Evolutionary conservation across 805 yeast species (phyloP), one percentile per base, ranked within the genome.

Genomic region (Saccharomyces kudriavzevii): DNA sequence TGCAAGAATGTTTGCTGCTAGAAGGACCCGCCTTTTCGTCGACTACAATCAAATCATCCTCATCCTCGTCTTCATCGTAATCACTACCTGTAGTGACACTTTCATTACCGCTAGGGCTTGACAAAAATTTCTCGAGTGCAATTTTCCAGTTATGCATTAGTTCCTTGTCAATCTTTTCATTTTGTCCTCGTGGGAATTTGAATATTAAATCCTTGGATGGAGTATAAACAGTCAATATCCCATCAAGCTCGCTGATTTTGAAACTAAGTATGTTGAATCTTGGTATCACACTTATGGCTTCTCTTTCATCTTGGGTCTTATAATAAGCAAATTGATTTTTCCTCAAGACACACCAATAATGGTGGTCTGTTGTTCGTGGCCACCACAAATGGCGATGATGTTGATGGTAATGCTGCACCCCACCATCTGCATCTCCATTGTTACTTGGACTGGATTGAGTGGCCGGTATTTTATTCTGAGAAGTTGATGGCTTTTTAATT

Each of bases 281-380:
- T 3, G 63, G 63, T 24, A 62, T 54, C 2, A 62, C 65, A 29
- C 51, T 56, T 22, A 58, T 54, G 2, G 65, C 62, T 48, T 60
- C 60, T 20, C 61, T 51, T 49, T 62, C 65, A 35, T 57, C 57
- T 28, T 50, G 54, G 50, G 60, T 60, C 51, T 60, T 62, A 46
- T 62, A 62, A 49, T 62, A 62, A 49, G 64, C 59, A 40, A 62
- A 56, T 49, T 62, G 65, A n/a, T 55, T 57, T 31, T 55, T 51
- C 45, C 65, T 51, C 20, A 62, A 49, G 10, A 62, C 65, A 49
- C 62, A 62, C 65, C 65, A 62, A 47, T 54, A 60, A n/a, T 35
- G 43, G 22, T 35, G 43, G 4, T 35, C 43, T 17, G 22, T 35
- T 35, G 43, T 6, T 2, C 43, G 22, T 6, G 43, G 43, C 43